Evolutionary conservation across 441 rosid genomes (phyloP).

Genomic region (Euphorbia neoarborescens): DNA sequence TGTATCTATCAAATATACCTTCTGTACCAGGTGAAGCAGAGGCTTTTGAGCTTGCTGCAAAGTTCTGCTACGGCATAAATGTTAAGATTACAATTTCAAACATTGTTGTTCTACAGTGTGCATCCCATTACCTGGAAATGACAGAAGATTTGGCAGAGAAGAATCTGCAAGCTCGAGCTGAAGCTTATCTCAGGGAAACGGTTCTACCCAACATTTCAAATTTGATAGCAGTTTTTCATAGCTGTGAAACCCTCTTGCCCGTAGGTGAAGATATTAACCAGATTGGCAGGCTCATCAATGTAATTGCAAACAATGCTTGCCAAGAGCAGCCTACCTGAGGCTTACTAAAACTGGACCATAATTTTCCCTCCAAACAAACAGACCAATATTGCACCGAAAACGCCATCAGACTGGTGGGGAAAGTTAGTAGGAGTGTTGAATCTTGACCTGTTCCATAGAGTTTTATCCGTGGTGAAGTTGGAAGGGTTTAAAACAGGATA

Average conservation of each 20-base stretch:
- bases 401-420: constrained; percentile 93
- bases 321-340: constrained; percentile 94
- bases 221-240: constrained; percentile 60
- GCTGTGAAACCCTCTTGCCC: constrained; percentile 64
- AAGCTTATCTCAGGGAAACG: constrained; percentile 49
- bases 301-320: constrained; percentile 80
- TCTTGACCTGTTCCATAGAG: constrained; percentile 81
- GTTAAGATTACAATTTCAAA: constrained; percentile 56
- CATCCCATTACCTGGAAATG: constrained; percentile 81
- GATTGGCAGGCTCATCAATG: constrained; percentile 51
- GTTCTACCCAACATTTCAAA: constrained; percentile 59
- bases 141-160: constrained; percentile 72
- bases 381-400: constrained; percentile 51
- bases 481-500: constrained; percentile 85
- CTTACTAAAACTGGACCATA: constrained; percentile 68
- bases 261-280: constrained; percentile 65
- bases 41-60: constrained; percentile 88
- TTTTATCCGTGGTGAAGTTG: constrained; percentile 63
- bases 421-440: constrained; percentile 56
- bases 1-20: constrained; percentile 44
- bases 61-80: constrained; percentile 76
- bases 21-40: constrained; percentile 73
- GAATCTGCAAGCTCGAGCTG: constrained; percentile 55
- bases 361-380: constrained; percentile 42
- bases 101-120: constrained; percentile 60